Evolutionary conservation across 176 grass and related monocot genomes (phyloP).

Genomic region (Oryza glumipatula): DNA sequence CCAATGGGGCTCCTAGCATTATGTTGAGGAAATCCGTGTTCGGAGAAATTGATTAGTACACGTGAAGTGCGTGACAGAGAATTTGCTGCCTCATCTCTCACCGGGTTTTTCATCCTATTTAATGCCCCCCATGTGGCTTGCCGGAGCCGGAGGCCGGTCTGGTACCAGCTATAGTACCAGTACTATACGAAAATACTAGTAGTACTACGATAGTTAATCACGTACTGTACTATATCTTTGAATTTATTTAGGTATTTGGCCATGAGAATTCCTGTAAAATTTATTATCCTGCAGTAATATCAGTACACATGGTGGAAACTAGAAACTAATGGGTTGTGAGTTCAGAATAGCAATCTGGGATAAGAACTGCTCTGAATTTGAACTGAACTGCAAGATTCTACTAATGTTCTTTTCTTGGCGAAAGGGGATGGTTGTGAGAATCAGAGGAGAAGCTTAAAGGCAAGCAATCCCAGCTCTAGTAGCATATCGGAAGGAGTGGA

Average conservation of each 20-base stretch:
- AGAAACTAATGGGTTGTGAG: too few relatives aligned
- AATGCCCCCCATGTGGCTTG: conserved; percentile 19
- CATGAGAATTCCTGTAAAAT: background rate
- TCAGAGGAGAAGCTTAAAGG: background rate
- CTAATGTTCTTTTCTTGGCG: background rate
- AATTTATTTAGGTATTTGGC: background rate
- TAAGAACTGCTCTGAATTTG: background rate
- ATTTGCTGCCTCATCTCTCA: background rate
- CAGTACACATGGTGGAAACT: background rate
- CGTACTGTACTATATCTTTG: background rate
- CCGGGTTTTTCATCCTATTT: background rate
- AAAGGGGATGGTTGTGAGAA: background rate
- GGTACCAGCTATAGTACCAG: background rate
- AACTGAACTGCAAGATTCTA: background rate
- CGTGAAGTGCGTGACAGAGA: background rate
- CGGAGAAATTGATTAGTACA: background rate
- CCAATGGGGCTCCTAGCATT: background rate
- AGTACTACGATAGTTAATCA: background rate
- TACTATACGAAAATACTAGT: background rate
- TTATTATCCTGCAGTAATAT: background rate
- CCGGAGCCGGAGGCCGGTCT: background rate
- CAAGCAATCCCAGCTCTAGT: background rate
- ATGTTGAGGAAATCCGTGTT: background rate
- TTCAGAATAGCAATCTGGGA: background rate
- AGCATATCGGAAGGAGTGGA: background rate